Evolutionary conservation across 2,329 filamentous ascomycete species (phyloP).

Genomic region (Whalleya microplaca): DNA sequence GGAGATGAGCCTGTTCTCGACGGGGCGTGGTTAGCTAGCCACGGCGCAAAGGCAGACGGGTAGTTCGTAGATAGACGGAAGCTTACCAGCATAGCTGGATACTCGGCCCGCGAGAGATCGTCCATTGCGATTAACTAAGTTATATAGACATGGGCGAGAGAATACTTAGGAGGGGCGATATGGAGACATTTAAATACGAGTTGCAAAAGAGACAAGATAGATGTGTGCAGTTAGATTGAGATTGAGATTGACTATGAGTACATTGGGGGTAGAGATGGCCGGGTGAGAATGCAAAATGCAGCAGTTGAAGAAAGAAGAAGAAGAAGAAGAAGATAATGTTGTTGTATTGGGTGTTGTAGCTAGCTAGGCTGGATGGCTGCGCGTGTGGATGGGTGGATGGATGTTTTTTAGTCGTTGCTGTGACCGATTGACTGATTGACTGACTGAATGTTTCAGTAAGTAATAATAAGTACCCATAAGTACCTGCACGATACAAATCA

Average conservation of each 20-base stretch:
- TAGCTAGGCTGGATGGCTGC: background rate
- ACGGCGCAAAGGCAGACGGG: slow-evolving; percentile 8
- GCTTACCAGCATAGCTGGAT: slow-evolving; percentile 91
- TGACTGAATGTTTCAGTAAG: no score
- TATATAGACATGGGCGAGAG: slow-evolving; percentile 35
- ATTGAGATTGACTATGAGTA: slow-evolving; percentile 17
- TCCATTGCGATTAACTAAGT: slow-evolving; percentile 62
- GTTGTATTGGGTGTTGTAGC: slow-evolving; percentile 7
- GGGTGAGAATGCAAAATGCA: slow-evolving; percentile 10
- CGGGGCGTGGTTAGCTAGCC: slow-evolving; percentile 22
- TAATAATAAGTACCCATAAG: no score
- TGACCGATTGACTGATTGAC: no score
- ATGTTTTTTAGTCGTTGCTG: background rate
- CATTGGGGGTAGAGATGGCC: slow-evolving; percentile 21
- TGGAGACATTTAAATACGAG: slow-evolving; percentile 31
- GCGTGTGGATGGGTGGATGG: background rate
- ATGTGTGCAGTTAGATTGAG: no score
- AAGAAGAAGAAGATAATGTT: slow-evolving; percentile 12
- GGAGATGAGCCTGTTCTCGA: slow-evolving; percentile 68
- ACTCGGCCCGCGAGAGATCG: slow-evolving; percentile 82
- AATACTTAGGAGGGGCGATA: slow-evolving; percentile 31
- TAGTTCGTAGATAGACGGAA: slow-evolving; percentile 13
- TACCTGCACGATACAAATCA: background rate
- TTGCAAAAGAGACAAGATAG: slow-evolving; percentile 21
- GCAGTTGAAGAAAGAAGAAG: slow-evolving; percentile 5